Evolutionary conservation across 1,284 basidiomycete genomes (phyloP).

Genomic region (Afroboletus lepidellus): DNA sequence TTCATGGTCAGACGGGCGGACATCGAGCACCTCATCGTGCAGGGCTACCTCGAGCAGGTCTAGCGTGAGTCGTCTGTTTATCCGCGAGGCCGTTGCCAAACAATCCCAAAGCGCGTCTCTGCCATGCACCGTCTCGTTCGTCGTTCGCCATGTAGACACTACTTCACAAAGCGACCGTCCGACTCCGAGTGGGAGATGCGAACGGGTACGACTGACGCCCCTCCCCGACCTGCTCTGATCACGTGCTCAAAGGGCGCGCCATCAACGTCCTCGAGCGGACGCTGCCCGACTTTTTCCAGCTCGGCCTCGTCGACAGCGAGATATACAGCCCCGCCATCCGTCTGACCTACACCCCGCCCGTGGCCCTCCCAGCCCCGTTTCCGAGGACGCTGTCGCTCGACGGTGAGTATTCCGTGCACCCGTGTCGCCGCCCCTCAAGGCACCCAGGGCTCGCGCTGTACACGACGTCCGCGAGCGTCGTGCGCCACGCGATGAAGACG

Average conservation of each 20-base stretch:
- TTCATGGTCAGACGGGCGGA: slow-evolving; percentile 85
- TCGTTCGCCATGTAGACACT: slow-evolving; percentile 32
- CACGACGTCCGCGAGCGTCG: slow-evolving; percentile 63
- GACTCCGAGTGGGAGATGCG: slow-evolving; percentile 66
- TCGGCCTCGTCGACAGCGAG: slow-evolving; percentile 54
- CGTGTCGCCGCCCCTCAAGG: background rate
- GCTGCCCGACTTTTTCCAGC: slow-evolving; percentile 68
- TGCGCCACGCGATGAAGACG: slow-evolving; percentile 71
- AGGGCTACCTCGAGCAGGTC: slow-evolving; percentile 84
- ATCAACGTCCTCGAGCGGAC: slow-evolving; percentile 68
- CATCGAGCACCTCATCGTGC: slow-evolving; percentile 89
- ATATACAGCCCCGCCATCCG: slow-evolving; percentile 58
- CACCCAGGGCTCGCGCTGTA: slow-evolving; percentile 65
- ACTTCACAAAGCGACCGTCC: too few relatives aligned
- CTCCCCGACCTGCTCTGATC: slow-evolving; percentile 31
- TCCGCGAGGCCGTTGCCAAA: slow-evolving; percentile 33
- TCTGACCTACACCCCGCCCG: slow-evolving; percentile 65
- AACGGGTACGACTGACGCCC: slow-evolving; percentile 45
- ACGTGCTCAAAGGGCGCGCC: slow-evolving; percentile 55
- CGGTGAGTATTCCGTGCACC: slow-evolving; percentile 43
- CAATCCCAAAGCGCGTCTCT: slow-evolving; percentile 13
- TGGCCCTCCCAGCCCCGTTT: slow-evolving; percentile 62
- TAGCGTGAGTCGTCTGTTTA: slow-evolving; percentile 34
- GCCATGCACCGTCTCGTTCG: slow-evolving; percentile 21
- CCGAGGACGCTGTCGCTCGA: slow-evolving; percentile 66